Conservation (phyloP, 2,329 filamentous ascomycete species). For the Monilinia fructicola region DNA sequence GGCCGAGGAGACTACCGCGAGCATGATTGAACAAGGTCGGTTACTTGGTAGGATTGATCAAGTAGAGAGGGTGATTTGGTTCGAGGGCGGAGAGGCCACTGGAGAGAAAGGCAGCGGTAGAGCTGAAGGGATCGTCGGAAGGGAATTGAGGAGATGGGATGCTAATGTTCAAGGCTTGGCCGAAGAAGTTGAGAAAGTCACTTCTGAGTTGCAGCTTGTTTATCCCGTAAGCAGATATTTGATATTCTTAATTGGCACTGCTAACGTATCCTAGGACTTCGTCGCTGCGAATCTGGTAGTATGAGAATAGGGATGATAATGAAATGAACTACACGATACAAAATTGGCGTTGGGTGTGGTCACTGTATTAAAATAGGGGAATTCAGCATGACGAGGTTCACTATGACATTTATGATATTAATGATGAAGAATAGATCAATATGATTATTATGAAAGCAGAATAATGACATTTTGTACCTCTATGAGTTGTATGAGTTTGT, state of each 20-base stretch:
- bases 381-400: slow-evolving; percentile 7
- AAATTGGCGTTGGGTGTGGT: slow-evolving; percentile 33
- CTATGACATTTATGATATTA: slow-evolving; percentile 21
- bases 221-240: slow-evolving; percentile 61
- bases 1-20: slow-evolving; percentile 87
- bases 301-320: slow-evolving; percentile 31
- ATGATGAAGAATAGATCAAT: slow-evolving; percentile 16
- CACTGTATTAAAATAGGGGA: slow-evolving; percentile 18
- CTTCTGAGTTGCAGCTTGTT: slow-evolving; percentile 74
- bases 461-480: background rate
- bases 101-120: slow-evolving; percentile 67
- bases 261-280: slow-evolving; percentile 49
- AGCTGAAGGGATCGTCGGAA: slow-evolving; percentile 61
- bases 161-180: slow-evolving; percentile 80
- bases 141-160: slow-evolving; percentile 84
- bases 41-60: slow-evolving; percentile 90
- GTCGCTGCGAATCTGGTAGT: slow-evolving; percentile 54
- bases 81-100: slow-evolving; percentile 71
- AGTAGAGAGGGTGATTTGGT: slow-evolving; percentile 84
- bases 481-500: background rate
- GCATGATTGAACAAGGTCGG: slow-evolving; percentile 94
- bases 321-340: slow-evolving; percentile 24
- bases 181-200: slow-evolving; percentile 86
- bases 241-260: background rate
- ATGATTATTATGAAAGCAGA: slow-evolving; percentile 4